Evolutionary conservation across 2,329 filamentous ascomycete species (phyloP).

Genomic region (Pseudogymnoascus sp.): DNA sequence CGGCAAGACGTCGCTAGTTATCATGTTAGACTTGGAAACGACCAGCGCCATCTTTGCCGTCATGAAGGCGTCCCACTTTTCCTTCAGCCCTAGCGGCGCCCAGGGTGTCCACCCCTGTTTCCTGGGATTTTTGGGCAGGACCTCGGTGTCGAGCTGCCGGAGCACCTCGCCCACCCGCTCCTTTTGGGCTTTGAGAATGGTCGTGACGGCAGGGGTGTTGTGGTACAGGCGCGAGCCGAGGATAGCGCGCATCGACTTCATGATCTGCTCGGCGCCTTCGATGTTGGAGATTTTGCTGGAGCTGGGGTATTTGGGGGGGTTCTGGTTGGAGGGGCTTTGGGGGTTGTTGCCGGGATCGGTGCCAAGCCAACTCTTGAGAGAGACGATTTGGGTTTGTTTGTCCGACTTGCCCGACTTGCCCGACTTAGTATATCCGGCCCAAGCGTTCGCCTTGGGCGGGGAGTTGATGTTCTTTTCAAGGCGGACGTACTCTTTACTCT

Average conservation of each 20-base stretch:
- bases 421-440: neutral
- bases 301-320: neutral
- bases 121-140: conserved; percentile 13
- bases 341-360: neutral
- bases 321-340: no score
- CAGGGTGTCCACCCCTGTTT: no score
- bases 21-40: conserved; percentile 12
- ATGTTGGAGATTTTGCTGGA: neutral
- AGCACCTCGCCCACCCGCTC: conserved; percentile 14
- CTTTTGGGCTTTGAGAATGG: conserved; percentile 11
- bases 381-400: no score
- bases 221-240: conserved; percentile 7
- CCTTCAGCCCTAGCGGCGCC: no score
- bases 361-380: neutral
- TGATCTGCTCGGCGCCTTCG: neutral
- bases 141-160: conserved; percentile 12
- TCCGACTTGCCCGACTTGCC: no score
- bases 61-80: neutral
- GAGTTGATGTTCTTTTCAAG: conserved; percentile 5
- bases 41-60: conserved; percentile 11
- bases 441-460: neutral
- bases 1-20: conserved; percentile 12
- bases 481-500: neutral
- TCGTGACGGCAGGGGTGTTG: neutral
- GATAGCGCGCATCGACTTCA: conserved; percentile 1